Base-by-base conservation (phyloP, 1,139 yeast genomes). In the Lodderomyces metapsilosis region DNA sequence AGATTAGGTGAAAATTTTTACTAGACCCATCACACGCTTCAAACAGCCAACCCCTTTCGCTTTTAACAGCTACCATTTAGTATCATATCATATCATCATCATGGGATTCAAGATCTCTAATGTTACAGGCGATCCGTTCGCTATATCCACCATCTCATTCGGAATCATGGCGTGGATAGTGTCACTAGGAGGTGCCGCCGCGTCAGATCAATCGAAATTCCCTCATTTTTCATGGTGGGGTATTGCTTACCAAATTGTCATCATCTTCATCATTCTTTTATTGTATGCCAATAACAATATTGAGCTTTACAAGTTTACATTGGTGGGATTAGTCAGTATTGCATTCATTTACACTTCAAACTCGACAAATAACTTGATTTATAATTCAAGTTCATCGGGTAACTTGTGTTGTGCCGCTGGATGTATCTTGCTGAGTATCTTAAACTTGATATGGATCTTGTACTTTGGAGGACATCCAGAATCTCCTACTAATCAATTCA, bases 181-280 rank as follows among this genome's bases (percentile, higher is more conserved):
- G 37, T 87, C 96, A 9, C 71, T 92, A 43, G 94, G 84, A 4
- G 96, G 97, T 1, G 88, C 95, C 10, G 82, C 86, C 12, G 82
- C 94, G 1, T 66, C 83, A 12, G 61, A 71, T 13, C 64, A 74
- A 9, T 53, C 52, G 34, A 54, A 53, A 10, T 88, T 83, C 59
- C 97, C 96, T 2, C 78, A 81, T 50, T 86, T 92, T 62, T 78
- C 94, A 7, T 92, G 98, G 98, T 92, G 98, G 98, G 96, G 96
- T 3, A 64, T 92, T n/a, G 92, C 86, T 6, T 92, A 82, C 57
- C 82, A 92, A 64, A 68, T 89, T 27, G 51, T 86, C 28, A 57
- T 88, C 32, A 74, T 87, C 23, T 43, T 71, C 6, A 62, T 76
- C 27, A 72, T 89, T 39, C 64, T 82, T 22, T 57, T 80, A 34